Conservation (phyloP, 805 yeast genomes). For the Wickerhamiella vanderwaltii region DNA sequence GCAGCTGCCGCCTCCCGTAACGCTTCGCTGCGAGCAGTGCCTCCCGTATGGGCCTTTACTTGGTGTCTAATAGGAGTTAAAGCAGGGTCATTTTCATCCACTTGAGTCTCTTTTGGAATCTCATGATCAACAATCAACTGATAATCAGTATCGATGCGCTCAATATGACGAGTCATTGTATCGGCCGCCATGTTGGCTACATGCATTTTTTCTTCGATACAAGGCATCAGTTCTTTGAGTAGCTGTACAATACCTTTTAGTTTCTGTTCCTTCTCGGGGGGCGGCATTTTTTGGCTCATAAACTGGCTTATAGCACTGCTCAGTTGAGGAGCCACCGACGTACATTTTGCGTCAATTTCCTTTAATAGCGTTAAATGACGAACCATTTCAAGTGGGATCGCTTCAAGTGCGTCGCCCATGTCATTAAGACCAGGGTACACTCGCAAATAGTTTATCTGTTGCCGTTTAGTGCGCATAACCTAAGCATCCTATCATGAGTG, state of each 20-base stretch:
- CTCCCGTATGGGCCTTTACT: constrained; percentile 32
- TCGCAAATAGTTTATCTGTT: constrained; percentile 2
- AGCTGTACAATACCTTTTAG: constrained; percentile 31
- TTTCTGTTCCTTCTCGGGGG: constrained; percentile 24
- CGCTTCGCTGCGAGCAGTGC: constrained; percentile 71
- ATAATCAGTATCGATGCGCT: constrained; percentile 68
- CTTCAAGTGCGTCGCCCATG: constrained; percentile 79
- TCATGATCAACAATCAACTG: constrained; percentile 62
- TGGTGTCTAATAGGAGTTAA: constrained; percentile 48
- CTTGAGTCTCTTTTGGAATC: constrained; percentile 63
- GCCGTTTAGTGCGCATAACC: no score
- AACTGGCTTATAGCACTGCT: constrained; percentile 41
- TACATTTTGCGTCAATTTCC: constrained; percentile 92
- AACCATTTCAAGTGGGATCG: constrained; percentile 71
- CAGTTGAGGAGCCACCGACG: constrained; percentile 56
- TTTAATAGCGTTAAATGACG: constrained; percentile 77
- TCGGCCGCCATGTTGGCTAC: constrained; percentile 88
- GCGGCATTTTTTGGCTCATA: constrained; percentile 27
- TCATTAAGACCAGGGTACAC: constrained; percentile 79
- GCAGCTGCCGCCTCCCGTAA: constrained; percentile 92
- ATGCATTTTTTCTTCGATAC: constrained; percentile 93
- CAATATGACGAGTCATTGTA: constrained; percentile 51
- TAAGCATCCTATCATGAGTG: no score
- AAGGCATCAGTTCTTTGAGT: constrained; percentile 67
- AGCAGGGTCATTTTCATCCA: constrained; percentile 74